phyloP scores from a whole-genome alignment of 768 basidiomycete genomes.

The Podaxis sp. region DNA sequence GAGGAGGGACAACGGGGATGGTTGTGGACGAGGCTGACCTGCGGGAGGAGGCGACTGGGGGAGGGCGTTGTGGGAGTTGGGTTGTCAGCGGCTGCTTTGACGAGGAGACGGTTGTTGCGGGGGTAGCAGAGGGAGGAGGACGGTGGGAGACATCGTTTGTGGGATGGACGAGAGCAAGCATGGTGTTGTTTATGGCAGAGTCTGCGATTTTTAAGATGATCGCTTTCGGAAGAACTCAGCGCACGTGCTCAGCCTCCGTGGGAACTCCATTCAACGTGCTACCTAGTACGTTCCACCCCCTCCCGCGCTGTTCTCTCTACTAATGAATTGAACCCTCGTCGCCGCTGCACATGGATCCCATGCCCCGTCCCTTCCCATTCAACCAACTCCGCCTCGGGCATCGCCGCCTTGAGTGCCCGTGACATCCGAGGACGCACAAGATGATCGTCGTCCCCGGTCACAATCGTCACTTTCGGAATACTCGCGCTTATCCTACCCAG shows the following conservation, averaged over 20 bases:
- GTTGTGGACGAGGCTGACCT: slow-evolving; percentile 15
- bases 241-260: slow-evolving; percentile 4
- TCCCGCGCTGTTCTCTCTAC: slow-evolving; percentile 58
- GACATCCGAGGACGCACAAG: slow-evolving; percentile 57
- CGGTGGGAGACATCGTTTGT: slow-evolving; percentile 19
- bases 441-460: slow-evolving; percentile 70
- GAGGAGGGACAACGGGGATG: background rate
- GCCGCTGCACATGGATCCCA: slow-evolving; percentile 51
- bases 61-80: slow-evolving; percentile 3
- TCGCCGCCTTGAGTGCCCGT: slow-evolving; percentile 47
- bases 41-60: slow-evolving; percentile 19
- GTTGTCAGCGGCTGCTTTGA: slow-evolving; percentile 17
- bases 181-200: slow-evolving; percentile 19
- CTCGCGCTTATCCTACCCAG: slow-evolving; percentile 47
- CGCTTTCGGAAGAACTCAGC: background rate
- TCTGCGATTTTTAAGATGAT: background rate
- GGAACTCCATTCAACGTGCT: slow-evolving; percentile 7
- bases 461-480: slow-evolving; percentile 64
- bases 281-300: slow-evolving; percentile 32
- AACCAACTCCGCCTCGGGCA: slow-evolving; percentile 62
- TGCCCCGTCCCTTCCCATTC: slow-evolving; percentile 67
- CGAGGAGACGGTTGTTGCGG: background rate
- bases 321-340: slow-evolving; percentile 50
- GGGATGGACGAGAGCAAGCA: slow-evolving; percentile 54
- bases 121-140: background rate